Evolutionary conservation across 805 yeast species (phyloP), one percentile per base, ranked within the genome.

Genomic region (Priceomyces medius): DNA sequence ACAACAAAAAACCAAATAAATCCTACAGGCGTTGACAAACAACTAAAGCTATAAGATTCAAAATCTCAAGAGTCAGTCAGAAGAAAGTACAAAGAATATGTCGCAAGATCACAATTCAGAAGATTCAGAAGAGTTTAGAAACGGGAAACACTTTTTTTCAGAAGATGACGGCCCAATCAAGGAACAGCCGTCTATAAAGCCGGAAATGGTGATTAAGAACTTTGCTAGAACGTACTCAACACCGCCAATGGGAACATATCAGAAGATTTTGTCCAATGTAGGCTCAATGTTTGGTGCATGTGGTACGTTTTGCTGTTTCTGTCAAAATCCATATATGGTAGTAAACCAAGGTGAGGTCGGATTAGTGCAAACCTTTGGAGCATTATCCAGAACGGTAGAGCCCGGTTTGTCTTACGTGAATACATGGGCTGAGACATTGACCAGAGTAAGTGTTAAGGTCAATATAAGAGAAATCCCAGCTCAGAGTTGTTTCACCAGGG

Each of bases 301-400:
- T 40, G 86, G 86, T 38, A 58, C 73, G 19, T 65, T 76, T 50
- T 82, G 88, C 49, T 81, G 76, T 51, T 53, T 70, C 39, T 79
- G 84, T 53, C 59, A 73, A 7, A 81, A 80, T 54, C 87, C 87
- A 7, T 83, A 76, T 64, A 66, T 72, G 51, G 65, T 70, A 26
- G 85, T 83, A 20, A 57, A 71, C 20, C 86, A 83, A 62, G 89
- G 89, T 55, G 66, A 76, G 44, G 88, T 83, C 42, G 89, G 88
- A 10, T 68, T 83, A 42, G 68, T 83, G 38, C 82, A 84, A 40
- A 72, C 74, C 29, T 83, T 81, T 54, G 89, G 89, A 49, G 80
- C 83, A 40, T 66, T 83, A 45, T 66, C 81, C 41, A 68, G 80
- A 56, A 70, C 81, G 8, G 83, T 78, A 21, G 88, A 83, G 56